Conservation (phyloP, 257 asterid species). For the Ballota nigra region DNA sequence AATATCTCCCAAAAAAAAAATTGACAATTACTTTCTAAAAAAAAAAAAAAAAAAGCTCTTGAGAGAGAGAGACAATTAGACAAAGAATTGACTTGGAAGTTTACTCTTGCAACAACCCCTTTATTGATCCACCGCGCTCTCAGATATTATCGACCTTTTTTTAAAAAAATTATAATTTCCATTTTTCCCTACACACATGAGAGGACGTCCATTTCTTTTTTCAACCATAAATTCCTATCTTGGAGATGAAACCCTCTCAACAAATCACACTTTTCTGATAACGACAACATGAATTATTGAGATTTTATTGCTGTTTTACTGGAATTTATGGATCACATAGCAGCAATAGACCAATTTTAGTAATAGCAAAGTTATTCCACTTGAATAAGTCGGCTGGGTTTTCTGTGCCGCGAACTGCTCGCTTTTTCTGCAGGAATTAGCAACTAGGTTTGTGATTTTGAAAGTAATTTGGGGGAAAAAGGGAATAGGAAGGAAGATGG, state of each 20-base stretch:
- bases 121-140: conserved; percentile 19
- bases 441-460: conserved; percentile 12
- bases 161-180: not conserved
- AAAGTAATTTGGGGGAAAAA: not conserved
- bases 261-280: conserved; percentile 6
- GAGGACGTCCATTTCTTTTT: not conserved
- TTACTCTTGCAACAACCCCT: not conserved
- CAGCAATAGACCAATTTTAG: not conserved
- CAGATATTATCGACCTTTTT: conserved; percentile 21
- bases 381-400: conserved; percentile 16
- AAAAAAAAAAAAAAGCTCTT: too few species aligned
- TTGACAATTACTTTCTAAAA: too few species aligned
- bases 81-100: conserved; percentile 14
- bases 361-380: conserved; percentile 10
- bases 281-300: conserved; percentile 20
- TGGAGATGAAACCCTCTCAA: conserved; percentile 9
- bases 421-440: not conserved
- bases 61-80: not conserved
- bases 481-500: conserved; percentile 47
- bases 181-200: not conserved
- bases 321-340: not conserved
- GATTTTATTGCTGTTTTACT: conserved; percentile 17
- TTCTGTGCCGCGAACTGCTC: conserved; percentile 18
- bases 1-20: too few species aligned
- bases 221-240: conserved; percentile 1